Percentiles rank a stretch among this genome's conserved stretches.
phyloP scores from a whole-genome alignment of 1,284 basidiomycete species.

The Apiotrichum montevideense region DNA sequence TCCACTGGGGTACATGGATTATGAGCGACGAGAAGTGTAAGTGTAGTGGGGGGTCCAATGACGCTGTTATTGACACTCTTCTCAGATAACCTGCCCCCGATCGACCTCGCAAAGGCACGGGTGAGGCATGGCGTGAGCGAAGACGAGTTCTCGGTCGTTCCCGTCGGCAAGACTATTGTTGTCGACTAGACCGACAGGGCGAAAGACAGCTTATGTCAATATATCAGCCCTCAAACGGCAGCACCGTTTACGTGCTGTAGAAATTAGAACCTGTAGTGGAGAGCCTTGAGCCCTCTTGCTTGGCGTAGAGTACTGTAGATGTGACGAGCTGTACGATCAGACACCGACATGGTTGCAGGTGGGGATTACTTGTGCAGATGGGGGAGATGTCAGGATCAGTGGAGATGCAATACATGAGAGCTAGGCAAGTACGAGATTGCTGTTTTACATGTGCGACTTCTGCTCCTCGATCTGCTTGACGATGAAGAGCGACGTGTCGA shows the following conservation, averaged over 20 bases:
- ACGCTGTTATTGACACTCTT: background rate
- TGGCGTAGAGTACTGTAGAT: too few species aligned
- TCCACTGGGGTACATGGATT: conserved; percentile 51
- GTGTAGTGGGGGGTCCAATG: background rate
- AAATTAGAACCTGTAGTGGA: too few species aligned
- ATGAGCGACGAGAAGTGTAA: conserved; percentile 48
- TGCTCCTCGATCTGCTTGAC: conserved; percentile 68
- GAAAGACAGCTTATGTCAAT: too few species aligned
- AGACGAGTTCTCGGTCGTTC: conserved; percentile 30
- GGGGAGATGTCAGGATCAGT: background rate
- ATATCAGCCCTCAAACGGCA: too few species aligned
- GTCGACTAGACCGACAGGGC: conserved; percentile 20
- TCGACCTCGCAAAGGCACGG: conserved; percentile 35
- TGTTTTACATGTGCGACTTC: conserved; percentile 30
- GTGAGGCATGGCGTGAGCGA: conserved; percentile 30
- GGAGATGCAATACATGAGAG: conserved; percentile 4
- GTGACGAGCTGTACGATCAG: too few species aligned
- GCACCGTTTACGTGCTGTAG: too few species aligned
- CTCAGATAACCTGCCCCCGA: conserved; percentile 39
- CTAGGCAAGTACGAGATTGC: too few species aligned
- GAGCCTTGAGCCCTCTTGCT: too few species aligned
- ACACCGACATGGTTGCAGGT: too few species aligned
- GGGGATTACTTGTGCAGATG: too few species aligned
- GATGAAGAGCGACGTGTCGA: conserved; percentile 84
- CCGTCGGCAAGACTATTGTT: conserved; percentile 37